Base-by-base conservation (phyloP, 225 moss, liverwort and hornwort genomes). In the Thuidium tamariscinum region DNA sequence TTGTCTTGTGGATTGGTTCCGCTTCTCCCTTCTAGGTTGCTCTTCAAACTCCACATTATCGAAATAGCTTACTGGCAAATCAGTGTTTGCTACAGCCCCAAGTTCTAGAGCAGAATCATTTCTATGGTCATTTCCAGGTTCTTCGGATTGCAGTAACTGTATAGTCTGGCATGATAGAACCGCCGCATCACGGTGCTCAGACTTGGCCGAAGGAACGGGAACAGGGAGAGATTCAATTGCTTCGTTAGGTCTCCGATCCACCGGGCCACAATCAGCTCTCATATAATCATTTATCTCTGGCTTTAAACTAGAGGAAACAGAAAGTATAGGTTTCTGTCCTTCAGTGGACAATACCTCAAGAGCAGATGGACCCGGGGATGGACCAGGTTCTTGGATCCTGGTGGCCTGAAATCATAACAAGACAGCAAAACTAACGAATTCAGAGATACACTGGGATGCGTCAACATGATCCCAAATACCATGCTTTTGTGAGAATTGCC, bases 1-100 rank as follows among this genome's bases (percentile, higher is more conserved):
- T 88, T 94, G 93, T 90, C 76, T 91, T 52, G 88, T 87, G 48
- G 77, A 81, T 85, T 89, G 92, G 81, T 92, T 92, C 85, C 81
- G 85, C 89, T 94, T 94, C 74, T 89, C 92, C 77, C 89, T 94
- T 68, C 81, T 86, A 78, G 89, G 85, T 81, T 91, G 88, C 84
- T 91, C 87, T 82, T 89, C 91, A 81, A 86, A 75, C 69, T 89
- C 92, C 60, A 89, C 16, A 85, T 84, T 52, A 63, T 92, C 89
- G 44, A 88, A 88, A 88, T 85, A 94, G 87, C 92, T 94, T 87
- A 81, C 87, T 78, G 92, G 89, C 51, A 91, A 88, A 86, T 88
- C 89, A 80, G 71, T 49, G 79, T 84, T 46, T 36, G 54, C 81
- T 86, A 42, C 48, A 64, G 83, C 73, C 49, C 80, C 88, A 65